phyloP scores from a whole-genome alignment of 495 filamentous ascomycete species.

The Collariella sp. region DNA sequence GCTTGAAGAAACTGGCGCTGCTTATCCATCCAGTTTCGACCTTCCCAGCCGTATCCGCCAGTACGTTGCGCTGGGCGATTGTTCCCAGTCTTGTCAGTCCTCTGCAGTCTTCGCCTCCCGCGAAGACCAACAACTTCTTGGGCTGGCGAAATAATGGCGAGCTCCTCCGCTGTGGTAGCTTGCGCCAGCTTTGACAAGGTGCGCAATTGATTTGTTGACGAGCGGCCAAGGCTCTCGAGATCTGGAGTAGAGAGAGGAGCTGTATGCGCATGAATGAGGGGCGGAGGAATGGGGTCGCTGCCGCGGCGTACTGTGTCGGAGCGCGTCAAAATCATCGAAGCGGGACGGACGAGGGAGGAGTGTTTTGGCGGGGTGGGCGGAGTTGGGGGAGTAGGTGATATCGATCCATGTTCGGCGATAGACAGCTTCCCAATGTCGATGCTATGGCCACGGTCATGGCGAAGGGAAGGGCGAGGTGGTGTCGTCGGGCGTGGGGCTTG shows the following conservation, averaged over 20 bases:
- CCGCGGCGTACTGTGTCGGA: constrained; percentile 40
- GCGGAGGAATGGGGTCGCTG: constrained; percentile 25
- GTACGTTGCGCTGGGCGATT: constrained; percentile 40
- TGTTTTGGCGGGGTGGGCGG: constrained; percentile 27
- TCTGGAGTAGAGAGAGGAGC: constrained; percentile 55
- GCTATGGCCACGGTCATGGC: constrained; percentile 43
- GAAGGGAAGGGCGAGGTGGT: constrained; percentile 12
- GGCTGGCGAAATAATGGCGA: constrained; percentile 61
- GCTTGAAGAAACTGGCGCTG: constrained; percentile 93
- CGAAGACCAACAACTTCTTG: constrained; percentile 82
- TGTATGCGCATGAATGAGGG: constrained; percentile 38
- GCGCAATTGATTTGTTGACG: constrained; percentile 78
- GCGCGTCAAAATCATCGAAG: constrained; percentile 46
- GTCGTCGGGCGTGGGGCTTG: constrained; percentile 46
- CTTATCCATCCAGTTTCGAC: constrained; percentile 97
- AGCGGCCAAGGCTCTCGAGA: constrained; percentile 67
- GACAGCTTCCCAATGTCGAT: constrained; percentile 44
- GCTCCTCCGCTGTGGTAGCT: constrained; percentile 63
- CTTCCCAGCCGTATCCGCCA: constrained; percentile 62
- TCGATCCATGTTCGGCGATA: constrained; percentile 26
- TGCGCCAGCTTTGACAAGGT: constrained; percentile 82
- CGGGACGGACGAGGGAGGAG: constrained; percentile 40
- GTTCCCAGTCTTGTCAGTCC: constrained; percentile 47
- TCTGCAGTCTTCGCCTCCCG: constrained; percentile 74
- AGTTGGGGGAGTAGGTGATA: constrained; percentile 26